These are phyloP conservation scores for Populus hybrid DNA, from an alignment of 441 rosid species.

Conservation along the genomic window DNA sequence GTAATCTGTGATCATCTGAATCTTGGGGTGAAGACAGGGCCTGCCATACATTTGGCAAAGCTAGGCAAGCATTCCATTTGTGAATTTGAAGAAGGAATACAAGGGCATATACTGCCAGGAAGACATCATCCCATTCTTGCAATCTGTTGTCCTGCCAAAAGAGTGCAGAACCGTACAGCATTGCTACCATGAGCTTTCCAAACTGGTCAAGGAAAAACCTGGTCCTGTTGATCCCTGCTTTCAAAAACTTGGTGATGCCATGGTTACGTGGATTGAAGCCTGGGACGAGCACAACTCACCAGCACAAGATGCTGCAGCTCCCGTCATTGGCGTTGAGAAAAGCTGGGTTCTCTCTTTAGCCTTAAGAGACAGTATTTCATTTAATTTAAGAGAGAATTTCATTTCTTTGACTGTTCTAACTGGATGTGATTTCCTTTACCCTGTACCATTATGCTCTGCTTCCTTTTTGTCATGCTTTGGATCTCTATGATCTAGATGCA, in stretches of 20 bases:
- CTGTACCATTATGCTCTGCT: not conserved
- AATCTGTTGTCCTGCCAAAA: slow-evolving; percentile 25
- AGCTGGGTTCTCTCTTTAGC: not conserved
- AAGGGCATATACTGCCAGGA: slow-evolving; percentile 40
- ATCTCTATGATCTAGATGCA: not conserved
- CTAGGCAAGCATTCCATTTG: slow-evolving; percentile 37
- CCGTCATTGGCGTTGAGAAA: not conserved
- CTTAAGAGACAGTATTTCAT: not conserved
- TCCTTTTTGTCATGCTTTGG: not conserved
- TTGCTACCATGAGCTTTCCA: slow-evolving; percentile 34
- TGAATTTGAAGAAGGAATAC: slow-evolving; percentile 36
- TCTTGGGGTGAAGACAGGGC: slow-evolving; percentile 34
- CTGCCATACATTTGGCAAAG: slow-evolving; percentile 38
- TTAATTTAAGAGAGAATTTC: not conserved
- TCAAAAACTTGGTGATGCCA: slow-evolving; percentile 33
- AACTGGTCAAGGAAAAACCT: slow-evolving; percentile 32
- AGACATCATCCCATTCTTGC: slow-evolving; percentile 37
- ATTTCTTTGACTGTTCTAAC: not conserved
- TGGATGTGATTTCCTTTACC: not conserved
- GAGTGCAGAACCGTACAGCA: slow-evolving; percentile 33
- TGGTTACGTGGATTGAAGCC: slow-evolving; percentile 41
- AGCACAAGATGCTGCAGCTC: not conserved
- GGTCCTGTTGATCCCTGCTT: slow-evolving; percentile 32
- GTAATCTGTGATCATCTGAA: slow-evolving; percentile 36
- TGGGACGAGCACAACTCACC: slow-evolving; percentile 39